phyloP scores from a whole-genome alignment of 352 stramenopile genomes.

The Globisporangium canariense region DNA sequence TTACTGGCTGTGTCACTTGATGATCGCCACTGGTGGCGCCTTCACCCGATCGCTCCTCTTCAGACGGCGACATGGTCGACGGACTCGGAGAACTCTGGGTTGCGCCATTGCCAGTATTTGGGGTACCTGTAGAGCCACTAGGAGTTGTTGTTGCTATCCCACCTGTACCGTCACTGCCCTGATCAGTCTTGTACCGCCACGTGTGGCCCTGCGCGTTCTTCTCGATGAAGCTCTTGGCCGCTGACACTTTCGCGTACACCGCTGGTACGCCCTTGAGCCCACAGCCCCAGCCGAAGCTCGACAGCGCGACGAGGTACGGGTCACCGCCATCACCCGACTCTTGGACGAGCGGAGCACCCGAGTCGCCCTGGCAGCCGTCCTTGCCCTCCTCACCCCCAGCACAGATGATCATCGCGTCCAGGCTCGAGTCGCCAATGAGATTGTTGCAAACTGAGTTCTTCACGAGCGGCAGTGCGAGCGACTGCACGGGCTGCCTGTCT shows the following conservation, averaged over 20 bases:
- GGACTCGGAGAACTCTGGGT: background rate
- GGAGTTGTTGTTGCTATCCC: background rate
- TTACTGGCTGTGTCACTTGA: background rate
- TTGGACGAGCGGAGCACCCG: conserved; percentile 29
- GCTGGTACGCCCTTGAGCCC: conserved; percentile 27
- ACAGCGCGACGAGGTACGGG: conserved; percentile 23
- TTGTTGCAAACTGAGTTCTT: conserved; percentile 20
- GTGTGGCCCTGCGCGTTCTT: conserved; percentile 20
- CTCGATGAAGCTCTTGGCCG: conserved; percentile 31
- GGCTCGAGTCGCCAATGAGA: conserved; percentile 14
- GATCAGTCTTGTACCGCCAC: conserved; percentile 18
- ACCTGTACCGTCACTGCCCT: background rate
- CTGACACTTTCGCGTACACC: conserved; percentile 29
- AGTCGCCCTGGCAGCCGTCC: conserved; percentile 41
- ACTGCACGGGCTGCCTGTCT: conserved; percentile 13
- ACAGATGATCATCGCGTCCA: conserved; percentile 30
- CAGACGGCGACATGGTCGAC: background rate
- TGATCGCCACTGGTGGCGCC: background rate
- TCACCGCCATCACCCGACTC: background rate
- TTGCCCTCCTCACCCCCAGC: conserved; percentile 32
- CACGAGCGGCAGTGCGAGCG: conserved; percentile 26
- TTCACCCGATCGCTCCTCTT: conserved; percentile 8
- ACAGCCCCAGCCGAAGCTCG: conserved; percentile 36
- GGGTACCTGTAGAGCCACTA: background rate
- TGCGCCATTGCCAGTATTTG: background rate